These are phyloP conservation scores for Elaeis oleifera DNA, from an alignment of 202 grass and related monocot species.

Conservation along the genomic window DNA sequence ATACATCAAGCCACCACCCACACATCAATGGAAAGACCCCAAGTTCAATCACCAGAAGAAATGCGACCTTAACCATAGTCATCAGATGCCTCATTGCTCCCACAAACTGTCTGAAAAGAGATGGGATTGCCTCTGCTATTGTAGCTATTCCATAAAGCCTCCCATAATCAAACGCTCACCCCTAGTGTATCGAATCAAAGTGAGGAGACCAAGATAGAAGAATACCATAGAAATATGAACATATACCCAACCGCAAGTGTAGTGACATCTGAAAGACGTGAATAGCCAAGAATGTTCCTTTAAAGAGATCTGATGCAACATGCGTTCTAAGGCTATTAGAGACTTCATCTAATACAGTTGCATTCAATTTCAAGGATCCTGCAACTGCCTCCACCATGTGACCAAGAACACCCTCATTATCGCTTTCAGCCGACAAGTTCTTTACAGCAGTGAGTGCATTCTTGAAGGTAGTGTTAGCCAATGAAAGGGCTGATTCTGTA, in stretches of 20 bases:
- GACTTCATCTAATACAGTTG: conserved; percentile 44
- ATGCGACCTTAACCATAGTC: conserved; percentile 96
- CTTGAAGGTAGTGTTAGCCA: conserved; percentile 84
- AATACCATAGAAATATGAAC: conserved; percentile 70
- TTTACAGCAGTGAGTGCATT: conserved; percentile 67
- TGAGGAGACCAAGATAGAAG: conserved; percentile 77
- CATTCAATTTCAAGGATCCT: conserved; percentile 73
- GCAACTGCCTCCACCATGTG: conserved; percentile 73
- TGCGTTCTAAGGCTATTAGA: conserved; percentile 34
- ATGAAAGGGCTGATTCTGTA: conserved; percentile 64
- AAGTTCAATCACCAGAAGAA: conserved; percentile 91
- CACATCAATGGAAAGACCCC: conserved; percentile 99
- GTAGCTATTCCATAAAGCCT: conserved; percentile 73
- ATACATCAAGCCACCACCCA: conserved; percentile 99
- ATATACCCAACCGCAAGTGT: conserved; percentile 89
- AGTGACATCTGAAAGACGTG: conserved; percentile 87
- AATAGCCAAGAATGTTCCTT: conserved; percentile 46
- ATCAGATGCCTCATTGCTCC: conserved; percentile 86
- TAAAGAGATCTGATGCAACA: conserved; percentile 34
- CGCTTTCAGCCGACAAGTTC: conserved; percentile 66
- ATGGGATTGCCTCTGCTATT: conserved; percentile 85
- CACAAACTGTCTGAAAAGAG: conserved; percentile 81
- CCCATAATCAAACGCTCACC: conserved; percentile 80
- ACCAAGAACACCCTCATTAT: conserved; percentile 61
- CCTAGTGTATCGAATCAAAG: conserved; percentile 71